Evolutionary conservation across 1,284 basidiomycete species (phyloP).

Genomic region (Trametes polyzona): DNA sequence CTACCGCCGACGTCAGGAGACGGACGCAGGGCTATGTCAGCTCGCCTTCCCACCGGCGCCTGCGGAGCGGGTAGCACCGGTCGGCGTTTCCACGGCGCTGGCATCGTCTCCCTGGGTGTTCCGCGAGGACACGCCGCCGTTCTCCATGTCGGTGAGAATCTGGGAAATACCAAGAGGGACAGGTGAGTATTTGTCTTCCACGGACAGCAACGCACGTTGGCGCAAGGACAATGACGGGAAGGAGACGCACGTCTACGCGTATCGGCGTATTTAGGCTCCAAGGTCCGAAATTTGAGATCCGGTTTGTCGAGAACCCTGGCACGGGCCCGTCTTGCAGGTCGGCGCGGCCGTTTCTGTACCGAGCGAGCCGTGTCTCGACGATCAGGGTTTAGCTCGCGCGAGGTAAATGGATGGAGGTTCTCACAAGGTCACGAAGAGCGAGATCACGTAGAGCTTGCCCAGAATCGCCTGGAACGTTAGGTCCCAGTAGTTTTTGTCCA

Average conservation of each 20-base stretch:
- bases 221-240: not conserved
- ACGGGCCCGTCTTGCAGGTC: conserved; percentile 21
- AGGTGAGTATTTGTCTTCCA: too few species aligned
- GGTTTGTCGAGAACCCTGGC: conserved; percentile 20
- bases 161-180: not conserved
- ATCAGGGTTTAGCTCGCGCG: not conserved
- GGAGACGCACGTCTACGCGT: conserved; percentile 15
- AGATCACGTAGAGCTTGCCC: conserved; percentile 40
- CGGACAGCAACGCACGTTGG: too few species aligned
- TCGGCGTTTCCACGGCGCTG: conserved; percentile 8
- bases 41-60: conserved; percentile 10
- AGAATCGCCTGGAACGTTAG: conserved; percentile 36
- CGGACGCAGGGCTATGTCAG: not conserved
- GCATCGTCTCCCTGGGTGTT: conserved; percentile 11
- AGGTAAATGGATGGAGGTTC: conserved; percentile 2
- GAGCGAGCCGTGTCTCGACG: not conserved
- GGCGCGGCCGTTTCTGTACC: conserved; percentile 24
- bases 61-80: conserved; percentile 7
- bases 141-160: conserved; percentile 20
- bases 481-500: conserved; percentile 36
- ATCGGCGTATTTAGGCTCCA: conserved; percentile 20
- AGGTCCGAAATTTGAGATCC: conserved; percentile 18
- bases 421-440: conserved; percentile 37
- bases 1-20: too few species aligned
- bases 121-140: conserved; percentile 1